Evolutionary conservation across 495 filamentous ascomycete species (phyloP).

Genomic region (Penicillium soppii): DNA sequence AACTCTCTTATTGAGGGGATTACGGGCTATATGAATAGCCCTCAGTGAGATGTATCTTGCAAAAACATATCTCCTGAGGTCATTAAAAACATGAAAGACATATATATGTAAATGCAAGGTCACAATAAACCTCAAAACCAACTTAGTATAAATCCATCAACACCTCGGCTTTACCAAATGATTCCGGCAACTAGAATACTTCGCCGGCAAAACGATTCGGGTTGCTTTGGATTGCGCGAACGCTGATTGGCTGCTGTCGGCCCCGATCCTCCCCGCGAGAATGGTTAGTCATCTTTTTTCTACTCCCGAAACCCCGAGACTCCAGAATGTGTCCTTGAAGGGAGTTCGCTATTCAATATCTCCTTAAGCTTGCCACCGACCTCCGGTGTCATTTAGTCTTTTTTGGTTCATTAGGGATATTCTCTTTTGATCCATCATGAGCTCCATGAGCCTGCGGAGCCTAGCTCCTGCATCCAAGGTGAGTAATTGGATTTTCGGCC

Average conservation of each 20-base stretch:
- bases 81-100: too few relatives aligned
- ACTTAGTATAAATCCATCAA: too few relatives aligned
- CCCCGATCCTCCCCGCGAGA: conserved; percentile 31
- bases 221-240: conserved; percentile 33
- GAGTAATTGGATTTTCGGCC: conserved; percentile 28
- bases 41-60: background rate
- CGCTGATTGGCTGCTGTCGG: conserved; percentile 34
- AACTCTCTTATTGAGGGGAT: too few relatives aligned
- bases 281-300: conserved; percentile 45
- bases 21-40: background rate
- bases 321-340: conserved; percentile 21
- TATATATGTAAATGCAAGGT: too few relatives aligned
- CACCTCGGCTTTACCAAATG: too few relatives aligned
- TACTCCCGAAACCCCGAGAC: conserved; percentile 31
- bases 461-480: conserved; percentile 58
- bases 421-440: conserved; percentile 50
- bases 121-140: too few relatives aligned
- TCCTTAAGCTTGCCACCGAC: conserved; percentile 21
- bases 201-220: conserved; percentile 30
- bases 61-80: too few relatives aligned
- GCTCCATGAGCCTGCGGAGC: conserved; percentile 59
- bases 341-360: conserved; percentile 21
- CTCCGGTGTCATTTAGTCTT: conserved; percentile 19
- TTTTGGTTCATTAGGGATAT: conserved; percentile 30
- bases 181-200: conserved; percentile 24